These are phyloP conservation scores for Pestalotiopsis sp. DNA, from an alignment of 2,329 filamentous ascomycete genomes.

Conservation along the genomic window DNA sequence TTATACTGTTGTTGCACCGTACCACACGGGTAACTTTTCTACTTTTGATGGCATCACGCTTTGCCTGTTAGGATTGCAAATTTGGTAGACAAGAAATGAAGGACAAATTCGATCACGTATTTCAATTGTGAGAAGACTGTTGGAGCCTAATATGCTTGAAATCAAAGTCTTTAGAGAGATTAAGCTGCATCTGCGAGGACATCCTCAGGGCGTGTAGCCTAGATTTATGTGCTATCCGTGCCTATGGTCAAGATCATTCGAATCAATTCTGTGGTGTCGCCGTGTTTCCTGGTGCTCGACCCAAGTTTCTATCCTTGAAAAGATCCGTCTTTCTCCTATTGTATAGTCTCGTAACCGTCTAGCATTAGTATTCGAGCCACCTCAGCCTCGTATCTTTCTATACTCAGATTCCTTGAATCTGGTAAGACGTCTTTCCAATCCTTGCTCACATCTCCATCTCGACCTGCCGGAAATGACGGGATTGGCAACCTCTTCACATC, in stretches of 20 bases:
- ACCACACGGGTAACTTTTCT: no score
- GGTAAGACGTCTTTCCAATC: neutral
- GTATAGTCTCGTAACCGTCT: neutral
- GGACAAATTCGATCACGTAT: neutral
- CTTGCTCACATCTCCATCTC: neutral
- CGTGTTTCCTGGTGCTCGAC: neutral
- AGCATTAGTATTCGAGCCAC: neutral
- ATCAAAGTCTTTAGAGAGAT: neutral
- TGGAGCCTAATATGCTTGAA: neutral
- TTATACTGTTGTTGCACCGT: no score
- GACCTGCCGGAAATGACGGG: neutral
- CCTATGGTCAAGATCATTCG: neutral
- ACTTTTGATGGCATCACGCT: no score
- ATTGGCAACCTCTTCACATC: neutral
- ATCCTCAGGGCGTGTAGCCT: neutral
- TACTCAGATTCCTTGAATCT: neutral
- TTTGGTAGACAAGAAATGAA: neutral
- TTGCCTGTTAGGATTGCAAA: no score
- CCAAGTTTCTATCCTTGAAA: neutral
- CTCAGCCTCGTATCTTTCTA: neutral
- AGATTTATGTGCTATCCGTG: neutral
- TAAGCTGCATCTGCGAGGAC: neutral
- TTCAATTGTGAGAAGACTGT: neutral
- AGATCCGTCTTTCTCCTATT: neutral
- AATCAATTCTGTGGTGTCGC: neutral